Conservation (phyloP, 371 early-diverging fungal species). For the Haplosporangium sp. region DNA sequence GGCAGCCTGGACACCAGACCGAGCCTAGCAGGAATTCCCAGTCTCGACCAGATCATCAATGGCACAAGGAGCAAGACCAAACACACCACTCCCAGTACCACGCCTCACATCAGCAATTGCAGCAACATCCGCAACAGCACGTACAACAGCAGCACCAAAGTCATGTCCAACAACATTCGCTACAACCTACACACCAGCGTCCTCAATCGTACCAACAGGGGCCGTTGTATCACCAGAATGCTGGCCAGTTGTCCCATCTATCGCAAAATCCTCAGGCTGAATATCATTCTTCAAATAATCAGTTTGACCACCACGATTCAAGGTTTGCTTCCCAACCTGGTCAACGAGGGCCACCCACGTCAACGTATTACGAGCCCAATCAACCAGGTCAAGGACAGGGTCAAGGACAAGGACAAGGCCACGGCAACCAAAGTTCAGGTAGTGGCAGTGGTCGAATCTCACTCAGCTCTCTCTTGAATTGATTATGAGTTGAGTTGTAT, state of each 20-base stretch:
- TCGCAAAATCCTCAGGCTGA: constrained; percentile 11
- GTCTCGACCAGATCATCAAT: constrained; percentile 23
- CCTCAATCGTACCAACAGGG: constrained; percentile 1
- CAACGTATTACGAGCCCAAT: constrained; percentile 6
- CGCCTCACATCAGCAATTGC: constrained; percentile 13
- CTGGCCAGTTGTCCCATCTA: constrained; percentile 8
- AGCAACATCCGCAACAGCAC: constrained; percentile 12
- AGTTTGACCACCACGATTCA: constrained; percentile 9
- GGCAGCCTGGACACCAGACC: background rate
- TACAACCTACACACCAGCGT: background rate
- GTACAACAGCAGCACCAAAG: constrained; percentile 13
- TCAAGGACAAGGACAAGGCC: constrained; percentile 20
- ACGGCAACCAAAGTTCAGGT: constrained; percentile 8
- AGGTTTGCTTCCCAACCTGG: constrained; percentile 18
- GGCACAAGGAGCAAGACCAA: constrained; percentile 33
- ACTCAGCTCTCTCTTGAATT: constrained; percentile 44
- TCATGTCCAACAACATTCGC: constrained; percentile 3
- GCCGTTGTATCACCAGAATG: constrained; percentile 2
- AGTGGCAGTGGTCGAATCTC: constrained; percentile 30
- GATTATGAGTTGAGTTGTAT: background rate
- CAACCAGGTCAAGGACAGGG: background rate
- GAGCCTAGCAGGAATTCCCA: background rate
- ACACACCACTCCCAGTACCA: constrained; percentile 16
- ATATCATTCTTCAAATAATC: constrained; percentile 7
- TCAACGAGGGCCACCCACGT: constrained; percentile 9